Evolutionary conservation across 1,284 basidiomycete species (phyloP), one percentile per base, ranked within the genome.

Genomic region (Neonothopanus nambi): DNA sequence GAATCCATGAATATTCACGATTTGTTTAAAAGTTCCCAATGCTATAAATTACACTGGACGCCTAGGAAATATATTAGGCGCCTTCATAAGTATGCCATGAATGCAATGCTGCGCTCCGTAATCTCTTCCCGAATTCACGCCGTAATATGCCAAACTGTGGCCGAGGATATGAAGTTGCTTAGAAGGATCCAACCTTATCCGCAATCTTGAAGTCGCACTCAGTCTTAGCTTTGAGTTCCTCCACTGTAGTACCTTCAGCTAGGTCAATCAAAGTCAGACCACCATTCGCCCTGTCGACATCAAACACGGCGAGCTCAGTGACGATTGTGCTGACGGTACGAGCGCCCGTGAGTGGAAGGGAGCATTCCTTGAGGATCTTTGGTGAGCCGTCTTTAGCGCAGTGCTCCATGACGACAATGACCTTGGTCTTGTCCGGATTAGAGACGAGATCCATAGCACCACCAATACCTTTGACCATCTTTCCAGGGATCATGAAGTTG

Each of bases 401-500:
- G 72, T 96, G 95, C 65, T 97, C 93, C 79, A 92, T 91, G 42
- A 93, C 82, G 4, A 84, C 91, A 55, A 96, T 91, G 58, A 91
- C 87, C 70, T 89, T 93, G 45, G 93, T 95, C 72, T 87, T 84
- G 67, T 94, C 91, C 1, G 93, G 93, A 71, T 94, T 95, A 42
- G 92, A 94, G 52, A 95, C 93, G 49, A 95, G 85, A 67, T 96
- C 94, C 93, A 97, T 97, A 1, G 95, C 94, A 54, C 95, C 95
- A 26, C 95, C 95, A 68, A 97, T 95, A 46, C 91, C 89, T 78
- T 91, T 93, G 49, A 93, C 83, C 65, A 94, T 81, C 72, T 95
- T 94, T 28, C 93, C 92, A 13, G 95, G 95, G 62, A 98, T 93
- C 94, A 97, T 98, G 69, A 93, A 98, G 77, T 98, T 98, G 48